phyloP scores from a whole-genome alignment of 305 asterid genomes.

The Fraxinus xanthoxyloides region DNA sequence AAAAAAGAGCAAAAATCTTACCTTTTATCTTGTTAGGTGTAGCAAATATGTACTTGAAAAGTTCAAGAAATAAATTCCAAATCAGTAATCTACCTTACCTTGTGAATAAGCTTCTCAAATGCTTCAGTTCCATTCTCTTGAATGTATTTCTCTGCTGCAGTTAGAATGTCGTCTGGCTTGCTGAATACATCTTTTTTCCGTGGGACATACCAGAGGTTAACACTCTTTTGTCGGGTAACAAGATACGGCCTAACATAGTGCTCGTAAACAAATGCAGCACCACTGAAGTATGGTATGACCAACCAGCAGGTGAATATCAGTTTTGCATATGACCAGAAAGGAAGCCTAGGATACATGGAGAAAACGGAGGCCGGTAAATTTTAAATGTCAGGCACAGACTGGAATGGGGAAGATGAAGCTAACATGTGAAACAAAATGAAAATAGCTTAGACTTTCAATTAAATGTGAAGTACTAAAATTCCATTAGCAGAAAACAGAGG shows the following conservation, averaged over 20 bases:
- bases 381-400: not conserved
- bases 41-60: not conserved
- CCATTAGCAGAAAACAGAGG: not conserved
- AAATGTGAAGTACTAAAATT: not conserved
- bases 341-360: constrained; percentile 52
- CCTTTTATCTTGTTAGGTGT: not conserved
- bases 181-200: constrained; percentile 67
- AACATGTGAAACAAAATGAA: not conserved
- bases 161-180: constrained; percentile 77
- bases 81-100: constrained; percentile 37
- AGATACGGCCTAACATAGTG: constrained; percentile 84
- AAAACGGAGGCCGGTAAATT: not conserved
- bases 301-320: constrained; percentile 93
- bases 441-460: not conserved
- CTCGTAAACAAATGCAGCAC: constrained; percentile 92
- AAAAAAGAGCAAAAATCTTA: not conserved
- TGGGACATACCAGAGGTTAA: constrained; percentile 87
- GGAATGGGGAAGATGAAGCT: not conserved
- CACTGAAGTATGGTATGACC: constrained; percentile 93
- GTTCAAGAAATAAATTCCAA: not conserved
- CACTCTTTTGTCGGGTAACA: constrained; percentile 61
- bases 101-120: constrained; percentile 66
- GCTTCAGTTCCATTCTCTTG: constrained; percentile 70
- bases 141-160: constrained; percentile 83
- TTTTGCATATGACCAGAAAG: constrained; percentile 88